Percentiles rank a stretch among this genome's conserved stretches.
Evolutionary conservation across 169 alveolate species (phyloP).

Genomic region (Plasmodium chabaudi): DNA sequence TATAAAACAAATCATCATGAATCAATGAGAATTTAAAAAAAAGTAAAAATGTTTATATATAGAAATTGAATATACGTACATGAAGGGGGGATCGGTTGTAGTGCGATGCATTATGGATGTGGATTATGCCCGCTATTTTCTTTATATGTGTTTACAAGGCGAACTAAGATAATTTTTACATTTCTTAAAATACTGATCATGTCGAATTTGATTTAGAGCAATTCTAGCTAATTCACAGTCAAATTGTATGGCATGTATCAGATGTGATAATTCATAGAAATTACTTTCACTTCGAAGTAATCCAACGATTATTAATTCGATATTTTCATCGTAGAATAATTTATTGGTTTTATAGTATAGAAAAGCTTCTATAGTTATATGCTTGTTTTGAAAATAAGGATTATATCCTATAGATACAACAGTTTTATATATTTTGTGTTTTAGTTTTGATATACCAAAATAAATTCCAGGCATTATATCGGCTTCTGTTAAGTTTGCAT

Average conservation of each 20-base stretch:
- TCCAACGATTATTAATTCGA: slow-evolving; percentile 62
- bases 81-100: too few species aligned
- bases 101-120: background rate
- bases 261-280: slow-evolving; percentile 56
- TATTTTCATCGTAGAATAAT: slow-evolving; percentile 55
- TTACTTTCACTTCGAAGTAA: slow-evolving; percentile 68
- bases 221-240: slow-evolving; percentile 73
- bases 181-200: slow-evolving; percentile 16
- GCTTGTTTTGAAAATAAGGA: slow-evolving; percentile 67
- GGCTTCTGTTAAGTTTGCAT: slow-evolving; percentile 28
- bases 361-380: slow-evolving; percentile 69
- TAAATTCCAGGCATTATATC: slow-evolving; percentile 77
- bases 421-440: slow-evolving; percentile 55
- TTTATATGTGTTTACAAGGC: slow-evolving; percentile 1
- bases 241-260: slow-evolving; percentile 72
- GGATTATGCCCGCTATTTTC: background rate
- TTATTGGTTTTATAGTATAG: slow-evolving; percentile 43
- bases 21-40: too few species aligned
- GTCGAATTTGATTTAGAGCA: slow-evolving; percentile 16
- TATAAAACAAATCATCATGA: too few species aligned
- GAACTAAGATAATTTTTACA: slow-evolving; percentile 37
- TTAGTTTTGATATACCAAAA: slow-evolving; percentile 56
- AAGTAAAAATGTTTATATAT: too few species aligned
- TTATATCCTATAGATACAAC: slow-evolving; percentile 73
- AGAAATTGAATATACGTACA: too few species aligned